A percentile compares a stretch with the other conserved stretches of the same genome.
Evolutionary conservation across 1,284 basidiomycete genomes (phyloP).

Genomic region (Neolentinus lepideus): DNA sequence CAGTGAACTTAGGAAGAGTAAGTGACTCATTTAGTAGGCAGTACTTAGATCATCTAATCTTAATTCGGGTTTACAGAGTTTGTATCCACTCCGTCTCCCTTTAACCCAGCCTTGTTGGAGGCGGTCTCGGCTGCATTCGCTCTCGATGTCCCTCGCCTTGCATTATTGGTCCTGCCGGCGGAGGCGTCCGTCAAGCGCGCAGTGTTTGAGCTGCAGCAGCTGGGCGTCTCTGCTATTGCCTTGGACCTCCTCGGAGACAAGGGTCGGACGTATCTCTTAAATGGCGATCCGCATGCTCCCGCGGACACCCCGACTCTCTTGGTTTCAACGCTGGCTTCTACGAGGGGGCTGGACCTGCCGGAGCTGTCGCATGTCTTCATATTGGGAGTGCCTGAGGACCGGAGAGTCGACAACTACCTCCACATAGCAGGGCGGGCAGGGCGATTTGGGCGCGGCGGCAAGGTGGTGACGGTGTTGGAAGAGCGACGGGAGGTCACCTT

Average conservation of each 20-base stretch:
- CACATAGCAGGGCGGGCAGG: slow-evolving; percentile 74
- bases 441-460: slow-evolving; percentile 57
- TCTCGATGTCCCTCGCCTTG: slow-evolving; percentile 60
- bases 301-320: slow-evolving; percentile 53
- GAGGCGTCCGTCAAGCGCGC: slow-evolving; percentile 49
- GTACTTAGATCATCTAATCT: slow-evolving; percentile 1
- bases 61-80: slow-evolving; percentile 30
- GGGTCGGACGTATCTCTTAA: slow-evolving; percentile 35
- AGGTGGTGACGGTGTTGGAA: slow-evolving; percentile 54
- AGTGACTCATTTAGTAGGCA: background rate
- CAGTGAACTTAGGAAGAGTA: slow-evolving; percentile 1
- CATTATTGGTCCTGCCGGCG: slow-evolving; percentile 59
- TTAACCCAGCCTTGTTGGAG: slow-evolving; percentile 51
- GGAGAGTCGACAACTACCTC: slow-evolving; percentile 50
- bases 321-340: slow-evolving; percentile 59
- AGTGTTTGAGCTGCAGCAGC: slow-evolving; percentile 51
- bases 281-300: slow-evolving; percentile 21
- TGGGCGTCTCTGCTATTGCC: slow-evolving; percentile 62
- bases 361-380: slow-evolving; percentile 69
- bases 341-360: slow-evolving; percentile 66
- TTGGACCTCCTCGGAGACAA: slow-evolving; percentile 43
- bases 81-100: slow-evolving; percentile 37
- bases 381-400: slow-evolving; percentile 49
- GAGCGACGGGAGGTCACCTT: slow-evolving; percentile 20
- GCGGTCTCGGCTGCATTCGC: slow-evolving; percentile 65